These are phyloP conservation scores for Plantago lanceolata DNA, from an alignment of 305 asterid species.

Conservation along the genomic window DNA sequence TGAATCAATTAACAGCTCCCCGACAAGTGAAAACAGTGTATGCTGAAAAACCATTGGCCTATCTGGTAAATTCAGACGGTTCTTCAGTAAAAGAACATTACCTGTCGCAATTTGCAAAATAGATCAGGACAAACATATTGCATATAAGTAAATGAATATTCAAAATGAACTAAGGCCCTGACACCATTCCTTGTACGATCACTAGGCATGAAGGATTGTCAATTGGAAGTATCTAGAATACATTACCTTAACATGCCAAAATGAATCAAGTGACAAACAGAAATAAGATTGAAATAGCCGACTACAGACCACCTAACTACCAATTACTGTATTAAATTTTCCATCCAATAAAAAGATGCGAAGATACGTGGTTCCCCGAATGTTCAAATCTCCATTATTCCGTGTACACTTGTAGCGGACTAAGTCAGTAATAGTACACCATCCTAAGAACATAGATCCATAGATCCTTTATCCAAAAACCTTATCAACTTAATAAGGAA, in stretches of 20 bases:
- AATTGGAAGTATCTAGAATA: background rate
- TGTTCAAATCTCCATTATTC: background rate
- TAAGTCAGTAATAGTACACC: too few relatives aligned
- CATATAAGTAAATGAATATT: background rate
- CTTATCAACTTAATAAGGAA: background rate
- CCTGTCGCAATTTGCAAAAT: constrained; percentile 39
- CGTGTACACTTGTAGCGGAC: background rate
- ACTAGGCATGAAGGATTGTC: background rate
- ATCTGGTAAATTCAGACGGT: constrained; percentile 74
- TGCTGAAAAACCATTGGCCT: constrained; percentile 85
- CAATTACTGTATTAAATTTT: background rate
- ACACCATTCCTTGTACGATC: background rate
- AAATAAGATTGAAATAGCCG: background rate
- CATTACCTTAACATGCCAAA: background rate
- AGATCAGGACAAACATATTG: background rate
- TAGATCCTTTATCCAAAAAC: too few relatives aligned
- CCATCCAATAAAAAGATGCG: background rate
- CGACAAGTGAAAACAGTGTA: constrained; percentile 80
- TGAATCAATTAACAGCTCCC: constrained; percentile 77
- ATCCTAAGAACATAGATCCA: background rate
- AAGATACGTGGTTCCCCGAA: too few relatives aligned
- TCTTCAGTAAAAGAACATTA: constrained; percentile 74
- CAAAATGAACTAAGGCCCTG: background rate
- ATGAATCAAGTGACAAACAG: background rate
- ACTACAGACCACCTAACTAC: background rate